These are phyloP conservation scores for Tricholoma hemisulphureum DNA, from an alignment of 768 basidiomycete species.

Conservation along the genomic window DNA sequence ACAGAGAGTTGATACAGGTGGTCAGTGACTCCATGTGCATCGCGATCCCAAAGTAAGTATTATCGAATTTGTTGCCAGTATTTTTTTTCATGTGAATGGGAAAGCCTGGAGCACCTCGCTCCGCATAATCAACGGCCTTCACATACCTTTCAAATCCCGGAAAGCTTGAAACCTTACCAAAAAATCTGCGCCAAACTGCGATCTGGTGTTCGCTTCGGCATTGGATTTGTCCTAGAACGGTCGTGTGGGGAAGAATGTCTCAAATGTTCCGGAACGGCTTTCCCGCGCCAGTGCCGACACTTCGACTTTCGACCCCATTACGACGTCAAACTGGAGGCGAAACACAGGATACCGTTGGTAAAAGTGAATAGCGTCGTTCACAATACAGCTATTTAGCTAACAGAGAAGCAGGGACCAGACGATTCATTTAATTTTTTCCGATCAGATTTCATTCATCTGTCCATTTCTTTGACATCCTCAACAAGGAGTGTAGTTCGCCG, in stretches of 20 bases:
- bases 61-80: neutral
- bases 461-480: conserved; percentile 77
- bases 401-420: conserved; percentile 35
- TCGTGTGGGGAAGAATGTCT: conserved; percentile 72
- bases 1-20: conserved; percentile 81
- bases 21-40: conserved; percentile 77
- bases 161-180: conserved; percentile 36
- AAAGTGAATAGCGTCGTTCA: conserved; percentile 40
- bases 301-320: conserved; percentile 84
- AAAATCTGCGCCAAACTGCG: conserved; percentile 84
- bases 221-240: conserved; percentile 80
- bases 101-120: conserved; percentile 22
- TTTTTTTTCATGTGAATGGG: neutral
- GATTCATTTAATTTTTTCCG: conserved; percentile 90
- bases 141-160: conserved; percentile 15
- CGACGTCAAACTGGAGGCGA: conserved; percentile 61
- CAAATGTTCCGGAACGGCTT: conserved; percentile 57
- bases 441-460: conserved; percentile 91
- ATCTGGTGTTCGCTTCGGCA: conserved; percentile 84
- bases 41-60: conserved; percentile 80
- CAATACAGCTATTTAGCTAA: conserved; percentile 3
- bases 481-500: conserved; percentile 29
- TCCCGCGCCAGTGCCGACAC: conserved; percentile 75
- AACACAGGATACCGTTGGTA: conserved; percentile 35
- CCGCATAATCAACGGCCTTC: conserved; percentile 15